Evolutionary conservation across 768 basidiomycete genomes (phyloP).

Genomic region (Filobasidium floriforme): DNA sequence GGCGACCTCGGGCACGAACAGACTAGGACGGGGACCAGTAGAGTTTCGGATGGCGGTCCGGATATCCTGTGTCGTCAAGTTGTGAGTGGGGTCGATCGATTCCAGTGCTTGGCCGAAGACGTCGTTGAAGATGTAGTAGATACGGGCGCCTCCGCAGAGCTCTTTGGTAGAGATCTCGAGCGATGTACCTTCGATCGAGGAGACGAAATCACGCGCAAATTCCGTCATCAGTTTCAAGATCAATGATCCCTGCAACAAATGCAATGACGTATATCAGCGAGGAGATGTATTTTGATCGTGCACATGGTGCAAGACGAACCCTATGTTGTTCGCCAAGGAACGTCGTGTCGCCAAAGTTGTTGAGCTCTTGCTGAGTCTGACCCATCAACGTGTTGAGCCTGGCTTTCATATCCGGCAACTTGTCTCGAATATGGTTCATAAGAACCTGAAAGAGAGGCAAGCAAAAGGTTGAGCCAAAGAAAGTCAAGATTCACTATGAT

Average conservation of each 20-base stretch:
- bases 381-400: constrained; percentile 96
- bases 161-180: constrained; percentile 96
- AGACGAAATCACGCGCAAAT: constrained; percentile 92
- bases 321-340: constrained; percentile 83
- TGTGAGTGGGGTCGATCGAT: constrained; percentile 80
- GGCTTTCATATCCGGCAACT: constrained; percentile 99
- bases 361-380: constrained; percentile 95
- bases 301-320: constrained; percentile 19
- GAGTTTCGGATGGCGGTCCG: constrained; percentile 97
- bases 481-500: not conserved
- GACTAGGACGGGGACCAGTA: constrained; percentile 87
- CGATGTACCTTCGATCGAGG: constrained; percentile 94
- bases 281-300: not conserved
- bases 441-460: constrained; percentile 57
- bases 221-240: constrained; percentile 96
- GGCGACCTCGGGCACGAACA: constrained; percentile 94
- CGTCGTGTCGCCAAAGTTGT: constrained; percentile 88
- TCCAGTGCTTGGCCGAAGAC: constrained; percentile 87
- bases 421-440: constrained; percentile 96
- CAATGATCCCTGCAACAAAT: constrained; percentile 55
- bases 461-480: not conserved
- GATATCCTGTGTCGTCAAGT: constrained; percentile 88
- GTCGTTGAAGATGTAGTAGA: constrained; percentile 99
- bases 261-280: not conserved
- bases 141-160: constrained; percentile 90